Percentiles rank a stretch among this genome's conserved stretches.
phyloP scores from a whole-genome alignment of 352 stramenopile species.

The Aphanomyces euteiches region DNA sequence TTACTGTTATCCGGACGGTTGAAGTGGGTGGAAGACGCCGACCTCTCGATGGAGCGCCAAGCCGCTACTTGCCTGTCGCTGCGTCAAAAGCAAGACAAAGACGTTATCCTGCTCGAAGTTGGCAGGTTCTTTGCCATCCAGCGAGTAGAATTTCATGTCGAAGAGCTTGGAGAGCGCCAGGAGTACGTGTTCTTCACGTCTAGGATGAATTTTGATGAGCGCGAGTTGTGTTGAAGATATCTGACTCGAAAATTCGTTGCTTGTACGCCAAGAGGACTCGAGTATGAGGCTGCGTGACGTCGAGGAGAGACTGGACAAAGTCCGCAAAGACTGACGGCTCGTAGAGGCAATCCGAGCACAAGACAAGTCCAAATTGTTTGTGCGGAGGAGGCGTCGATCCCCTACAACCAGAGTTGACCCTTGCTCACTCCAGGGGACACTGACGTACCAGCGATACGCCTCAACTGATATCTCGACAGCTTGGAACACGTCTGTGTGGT shows the following conservation, averaged over 20 bases:
- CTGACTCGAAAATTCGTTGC: slow-evolving; percentile 50
- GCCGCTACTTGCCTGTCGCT: not conserved
- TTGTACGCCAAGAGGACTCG: slow-evolving; percentile 66
- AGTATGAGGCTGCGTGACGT: slow-evolving; percentile 32
- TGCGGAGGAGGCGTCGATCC: not conserved
- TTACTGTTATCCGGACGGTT: too few relatives aligned
- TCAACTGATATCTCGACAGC: slow-evolving; percentile 35
- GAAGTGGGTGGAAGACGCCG: too few relatives aligned
- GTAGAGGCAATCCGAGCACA: slow-evolving; percentile 72
- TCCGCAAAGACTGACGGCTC: slow-evolving; percentile 43
- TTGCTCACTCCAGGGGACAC: too few relatives aligned
- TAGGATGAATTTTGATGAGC: slow-evolving; percentile 3
- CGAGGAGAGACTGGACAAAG: slow-evolving; percentile 44
- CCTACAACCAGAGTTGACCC: slow-evolving; percentile 12
- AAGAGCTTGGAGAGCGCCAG: slow-evolving; percentile 39
- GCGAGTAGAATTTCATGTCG: slow-evolving; percentile 39
- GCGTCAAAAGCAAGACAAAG: slow-evolving; percentile 39
- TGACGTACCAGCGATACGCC: slow-evolving; percentile 43
- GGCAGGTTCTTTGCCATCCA: slow-evolving; percentile 9
- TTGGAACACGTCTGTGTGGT: slow-evolving; percentile 33
- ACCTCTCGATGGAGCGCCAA: too few relatives aligned
- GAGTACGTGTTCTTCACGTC: slow-evolving; percentile 49
- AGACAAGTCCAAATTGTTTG: slow-evolving; percentile 33
- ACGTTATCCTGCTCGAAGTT: slow-evolving; percentile 44
- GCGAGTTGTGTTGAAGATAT: not conserved